phyloP scores from a whole-genome alignment of 805 yeast genomes.

The Lipomyces chichibuensis region DNA sequence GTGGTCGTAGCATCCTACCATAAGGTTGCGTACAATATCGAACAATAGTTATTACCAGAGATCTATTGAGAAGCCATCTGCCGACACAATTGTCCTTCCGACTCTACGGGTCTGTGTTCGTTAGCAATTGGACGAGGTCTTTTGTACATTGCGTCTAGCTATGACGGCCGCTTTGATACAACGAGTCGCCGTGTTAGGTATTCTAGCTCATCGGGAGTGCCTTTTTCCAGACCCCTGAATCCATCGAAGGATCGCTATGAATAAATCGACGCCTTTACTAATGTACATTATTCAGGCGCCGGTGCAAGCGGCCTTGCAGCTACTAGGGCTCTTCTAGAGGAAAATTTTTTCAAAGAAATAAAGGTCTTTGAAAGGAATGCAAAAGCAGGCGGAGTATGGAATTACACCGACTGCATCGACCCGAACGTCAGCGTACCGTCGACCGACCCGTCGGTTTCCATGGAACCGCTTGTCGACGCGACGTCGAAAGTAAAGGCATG shows the following conservation, averaged over 20 bases:
- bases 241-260: not conserved
- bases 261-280: not conserved
- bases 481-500: constrained; percentile 44
- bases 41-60: no score
- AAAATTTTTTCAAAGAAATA: constrained; percentile 51
- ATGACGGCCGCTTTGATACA: not conserved
- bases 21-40: no score
- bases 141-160: not conserved
- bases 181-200: not conserved
- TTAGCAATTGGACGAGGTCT: not conserved
- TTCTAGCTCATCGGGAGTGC: not conserved
- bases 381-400: constrained; percentile 82
- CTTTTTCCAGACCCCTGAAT: not conserved
- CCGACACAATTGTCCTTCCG: no score
- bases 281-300: constrained; percentile 21
- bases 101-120: no score
- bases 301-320: constrained; percentile 47
- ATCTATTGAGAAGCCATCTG: no score
- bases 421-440: constrained; percentile 43
- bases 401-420: constrained; percentile 50
- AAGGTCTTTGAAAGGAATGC: constrained; percentile 63
- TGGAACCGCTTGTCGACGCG: constrained; percentile 32
- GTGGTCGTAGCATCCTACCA: no score
- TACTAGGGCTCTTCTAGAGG: constrained; percentile 64
- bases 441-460: constrained; percentile 38